phyloP scores from a whole-genome alignment of 495 filamentous ascomycete genomes.

The Penicillium diatomitis region DNA sequence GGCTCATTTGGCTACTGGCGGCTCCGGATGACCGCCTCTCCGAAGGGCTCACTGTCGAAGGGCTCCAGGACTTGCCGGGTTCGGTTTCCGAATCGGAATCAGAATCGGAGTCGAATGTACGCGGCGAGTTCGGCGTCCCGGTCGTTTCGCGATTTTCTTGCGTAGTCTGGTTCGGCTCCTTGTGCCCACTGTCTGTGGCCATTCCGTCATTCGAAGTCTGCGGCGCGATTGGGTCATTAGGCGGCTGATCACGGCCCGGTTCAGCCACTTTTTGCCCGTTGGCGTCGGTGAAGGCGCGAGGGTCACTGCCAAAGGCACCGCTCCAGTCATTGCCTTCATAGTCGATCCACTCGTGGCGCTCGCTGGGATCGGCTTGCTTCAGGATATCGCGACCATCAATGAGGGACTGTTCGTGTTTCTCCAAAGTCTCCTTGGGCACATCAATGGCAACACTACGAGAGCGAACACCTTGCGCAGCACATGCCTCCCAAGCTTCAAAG shows the following conservation, averaged over 20 bases:
- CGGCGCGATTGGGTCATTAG: conserved; percentile 48
- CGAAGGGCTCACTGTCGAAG: conserved; percentile 11
- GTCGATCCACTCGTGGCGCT: conserved; percentile 68
- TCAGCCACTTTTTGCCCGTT: conserved; percentile 43
- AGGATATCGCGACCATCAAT: conserved; percentile 72
- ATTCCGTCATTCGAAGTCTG: conserved; percentile 32
- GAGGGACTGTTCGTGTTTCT: conserved; percentile 71
- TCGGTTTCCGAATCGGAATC: conserved; percentile 5
- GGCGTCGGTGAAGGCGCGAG: conserved; percentile 43
- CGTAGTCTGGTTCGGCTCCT: no score
- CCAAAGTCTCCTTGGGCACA: conserved; percentile 53
- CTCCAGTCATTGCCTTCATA: conserved; percentile 81
- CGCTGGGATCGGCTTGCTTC: conserved; percentile 54
- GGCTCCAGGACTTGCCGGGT: conserved; percentile 6
- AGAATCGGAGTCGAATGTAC: neutral
- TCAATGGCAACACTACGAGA: conserved; percentile 54
- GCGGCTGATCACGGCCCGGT: conserved; percentile 45
- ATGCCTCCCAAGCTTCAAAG: conserved; percentile 90
- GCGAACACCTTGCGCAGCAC: conserved; percentile 74
- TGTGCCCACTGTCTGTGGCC: neutral
- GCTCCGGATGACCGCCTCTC: conserved; percentile 8
- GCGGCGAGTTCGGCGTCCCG: conserved; percentile 1
- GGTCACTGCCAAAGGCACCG: conserved; percentile 70
- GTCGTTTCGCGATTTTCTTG: neutral
- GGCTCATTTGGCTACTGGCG: conserved; percentile 8